Evolutionary conservation across 441 rosid species (phyloP).

Genomic region (Macaranga tanarius): DNA sequence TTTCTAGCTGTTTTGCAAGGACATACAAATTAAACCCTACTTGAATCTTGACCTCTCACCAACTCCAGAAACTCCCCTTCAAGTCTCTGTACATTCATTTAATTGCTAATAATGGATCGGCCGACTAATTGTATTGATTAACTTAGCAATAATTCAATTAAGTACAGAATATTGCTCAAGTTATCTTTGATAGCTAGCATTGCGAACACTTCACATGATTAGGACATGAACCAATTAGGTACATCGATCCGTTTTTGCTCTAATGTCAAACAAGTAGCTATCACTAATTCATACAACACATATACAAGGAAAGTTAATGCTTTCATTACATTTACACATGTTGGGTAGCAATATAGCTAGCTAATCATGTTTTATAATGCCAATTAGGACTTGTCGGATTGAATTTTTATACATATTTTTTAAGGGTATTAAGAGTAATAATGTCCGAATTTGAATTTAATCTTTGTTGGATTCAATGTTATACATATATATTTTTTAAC

Average conservation of each 20-base stretch:
- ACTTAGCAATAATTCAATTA: slow-evolving; percentile 3
- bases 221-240: slow-evolving; percentile 14
- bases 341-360: too few species aligned
- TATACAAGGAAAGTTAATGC: not conserved
- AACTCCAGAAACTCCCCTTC: not conserved
- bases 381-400: too few species aligned
- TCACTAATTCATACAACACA: not conserved
- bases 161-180: not conserved
- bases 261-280: slow-evolving; percentile 3
- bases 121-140: slow-evolving; percentile 4
- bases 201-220: not conserved
- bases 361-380: too few species aligned
- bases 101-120: not conserved
- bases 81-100: not conserved
- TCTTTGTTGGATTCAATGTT: too few species aligned
- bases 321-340: too few species aligned
- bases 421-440: too few species aligned
- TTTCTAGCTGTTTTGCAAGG: not conserved
- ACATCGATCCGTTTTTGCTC: not conserved
- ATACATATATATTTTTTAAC: too few species aligned
- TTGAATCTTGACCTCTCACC: slow-evolving; percentile 20
- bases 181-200: slow-evolving; percentile 5
- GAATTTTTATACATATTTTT: too few species aligned
- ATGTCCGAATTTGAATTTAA: too few species aligned
- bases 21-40: not conserved